These are phyloP conservation scores for Cylindrodendrum hubeiense DNA, from an alignment of 2,329 filamentous ascomycete genomes.

Conservation along the genomic window DNA sequence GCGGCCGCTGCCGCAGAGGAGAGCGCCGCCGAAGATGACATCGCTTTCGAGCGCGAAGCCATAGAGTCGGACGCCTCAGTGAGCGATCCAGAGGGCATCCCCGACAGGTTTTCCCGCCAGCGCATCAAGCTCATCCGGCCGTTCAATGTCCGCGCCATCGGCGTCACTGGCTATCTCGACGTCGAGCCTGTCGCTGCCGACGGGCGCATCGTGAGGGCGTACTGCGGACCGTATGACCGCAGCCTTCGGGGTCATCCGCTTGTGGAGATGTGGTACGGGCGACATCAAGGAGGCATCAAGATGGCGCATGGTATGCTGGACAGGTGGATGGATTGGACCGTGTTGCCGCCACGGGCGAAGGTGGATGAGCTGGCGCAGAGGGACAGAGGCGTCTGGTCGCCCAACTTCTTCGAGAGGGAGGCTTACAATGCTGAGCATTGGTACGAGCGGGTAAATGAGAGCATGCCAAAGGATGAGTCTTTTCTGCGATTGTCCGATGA, in stretches of 20 bases:
- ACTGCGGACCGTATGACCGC: conserved; percentile 52
- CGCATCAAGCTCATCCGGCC: conserved; percentile 40
- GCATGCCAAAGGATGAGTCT: conserved; percentile 24
- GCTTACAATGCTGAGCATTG: conserved; percentile 48
- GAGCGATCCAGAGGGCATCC: conserved; percentile 44
- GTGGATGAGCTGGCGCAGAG: conserved; percentile 43
- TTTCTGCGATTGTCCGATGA: conserved; percentile 37
- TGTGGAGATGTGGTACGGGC: conserved; percentile 58
- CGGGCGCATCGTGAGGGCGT: conserved; percentile 48
- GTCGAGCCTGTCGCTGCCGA: conserved; percentile 51
- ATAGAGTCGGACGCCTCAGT: conserved; percentile 42
- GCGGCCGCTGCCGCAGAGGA: conserved; percentile 45
- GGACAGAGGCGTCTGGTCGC: conserved; percentile 56
- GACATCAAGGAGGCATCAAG: conserved; percentile 50
- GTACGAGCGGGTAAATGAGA: conserved; percentile 38
- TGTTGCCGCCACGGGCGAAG: conserved; percentile 53
- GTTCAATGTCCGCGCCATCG: conserved; percentile 39
- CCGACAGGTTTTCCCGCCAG: conserved; percentile 45
- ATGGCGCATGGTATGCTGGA: conserved; percentile 53
- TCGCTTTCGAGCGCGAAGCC: conserved; percentile 47
- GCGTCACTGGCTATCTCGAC: conserved; percentile 45
- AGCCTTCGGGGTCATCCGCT: conserved; percentile 49
- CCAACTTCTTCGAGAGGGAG: conserved; percentile 50
- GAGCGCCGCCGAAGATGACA: conserved; percentile 50
- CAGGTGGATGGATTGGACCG: conserved; percentile 56